Evolutionary conservation across 495 filamentous ascomycete genomes (phyloP), one percentile per base, ranked within the genome.

Genomic region (Hypoxylon intermedium): DNA sequence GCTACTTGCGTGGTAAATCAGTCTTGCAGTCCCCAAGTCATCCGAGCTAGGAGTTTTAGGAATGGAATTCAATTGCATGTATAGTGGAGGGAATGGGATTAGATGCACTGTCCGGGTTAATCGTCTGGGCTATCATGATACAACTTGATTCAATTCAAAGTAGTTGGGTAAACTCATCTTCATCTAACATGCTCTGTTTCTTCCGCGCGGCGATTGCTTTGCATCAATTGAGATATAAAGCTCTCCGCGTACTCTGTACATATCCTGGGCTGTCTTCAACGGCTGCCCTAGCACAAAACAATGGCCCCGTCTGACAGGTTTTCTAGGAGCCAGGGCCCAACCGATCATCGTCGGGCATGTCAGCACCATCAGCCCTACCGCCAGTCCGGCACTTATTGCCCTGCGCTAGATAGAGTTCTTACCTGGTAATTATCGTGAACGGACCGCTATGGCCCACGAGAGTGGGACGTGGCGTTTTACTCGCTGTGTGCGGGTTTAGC

Each of bases 341-440:
- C 9, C 19, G 31, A 37, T 49, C 31, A 47, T 58, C 46, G 42
- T 28, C 55, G 45, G 42, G 26, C 55, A 51, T 38, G 55, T 58
- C 55, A 63, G 60, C 48, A 58, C 47, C 48, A 18, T 49, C 42
- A 63, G 60, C 60, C 53, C 60, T 58, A 11, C 45, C 45, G 30
- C 30, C 13, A 36, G 28, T 49, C 24, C 46, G 46, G 30, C 11
- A 49, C 46, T 4, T 34, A 48, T n/a, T 28, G 11, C 3, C 44
- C 5, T 3, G 9, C 28, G 11, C 19, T 41, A 44, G 36, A 30
- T 61, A 54, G 49, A 46, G 58, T 61, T 53, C 53, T 58, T 49
- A 58, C 53, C 15, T 36, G 7, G 24, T n/a, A 33, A 11, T 9
- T 43, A 30, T 42, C 36, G 16, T 16, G 37, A 16, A 43, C 9